A percentile compares a stretch with the other conserved stretches of the same genome.
Evolutionary conservation across 192 early-diverging fungal species (phyloP).

Genomic region (Podila minutissima): DNA sequence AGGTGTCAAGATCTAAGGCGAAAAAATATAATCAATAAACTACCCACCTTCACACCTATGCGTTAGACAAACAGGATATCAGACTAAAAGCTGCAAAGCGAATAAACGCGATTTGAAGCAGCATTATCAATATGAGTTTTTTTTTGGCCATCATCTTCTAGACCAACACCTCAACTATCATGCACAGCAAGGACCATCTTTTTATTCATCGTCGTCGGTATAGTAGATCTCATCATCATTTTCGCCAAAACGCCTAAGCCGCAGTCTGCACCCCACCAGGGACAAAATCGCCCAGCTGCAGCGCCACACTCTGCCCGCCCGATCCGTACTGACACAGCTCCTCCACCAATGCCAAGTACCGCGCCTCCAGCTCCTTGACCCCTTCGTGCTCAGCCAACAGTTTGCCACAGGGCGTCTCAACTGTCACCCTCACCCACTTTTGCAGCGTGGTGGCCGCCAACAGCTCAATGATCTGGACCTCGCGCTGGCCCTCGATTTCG

Average conservation of each 20-base stretch:
- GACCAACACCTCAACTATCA: no score
- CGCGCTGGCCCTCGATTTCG: constrained; percentile 27
- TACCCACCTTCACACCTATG: no score
- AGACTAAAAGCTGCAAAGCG: no score
- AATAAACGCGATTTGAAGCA: no score
- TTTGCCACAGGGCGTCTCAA: constrained; percentile 10
- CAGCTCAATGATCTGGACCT: constrained; percentile 41
- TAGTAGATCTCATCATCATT: constrained; percentile 1
- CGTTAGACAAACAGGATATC: no score
- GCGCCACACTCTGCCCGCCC: constrained; percentile 41
- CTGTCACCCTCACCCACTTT: constrained; percentile 1
- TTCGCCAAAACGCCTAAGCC: not conserved
- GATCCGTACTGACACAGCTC: constrained; percentile 34
- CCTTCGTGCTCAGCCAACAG: constrained; percentile 22
- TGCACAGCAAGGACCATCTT: no score
- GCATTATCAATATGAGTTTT: no score
- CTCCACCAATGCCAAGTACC: constrained; percentile 23
- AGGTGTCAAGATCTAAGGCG: constrained; percentile 14
- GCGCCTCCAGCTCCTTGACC: constrained; percentile 1
- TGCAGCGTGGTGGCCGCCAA: constrained; percentile 17
- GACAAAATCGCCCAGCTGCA: constrained; percentile 30
- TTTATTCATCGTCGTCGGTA: constrained; percentile 9
- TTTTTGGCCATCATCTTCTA: no score
- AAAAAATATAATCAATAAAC: no score
- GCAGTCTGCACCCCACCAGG: constrained; percentile 23